Evolutionary conservation across 768 basidiomycete species (phyloP).

Genomic region (Tylopilus intermedius): DNA sequence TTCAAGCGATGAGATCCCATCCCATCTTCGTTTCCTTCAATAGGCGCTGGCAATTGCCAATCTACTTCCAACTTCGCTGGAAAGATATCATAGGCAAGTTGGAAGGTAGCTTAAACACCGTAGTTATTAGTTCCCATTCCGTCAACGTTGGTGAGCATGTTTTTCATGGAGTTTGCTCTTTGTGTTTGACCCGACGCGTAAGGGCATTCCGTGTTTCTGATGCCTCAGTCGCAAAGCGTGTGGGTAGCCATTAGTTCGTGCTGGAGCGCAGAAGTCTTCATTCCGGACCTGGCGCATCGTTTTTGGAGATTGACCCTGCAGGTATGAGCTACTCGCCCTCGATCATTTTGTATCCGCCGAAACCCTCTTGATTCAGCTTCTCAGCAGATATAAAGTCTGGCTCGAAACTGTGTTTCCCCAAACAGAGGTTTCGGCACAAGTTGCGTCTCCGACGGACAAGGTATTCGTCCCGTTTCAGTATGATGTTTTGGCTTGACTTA

Average conservation of each 20-base stretch:
- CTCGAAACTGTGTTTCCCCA: constrained; percentile 52
- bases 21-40: constrained; percentile 69
- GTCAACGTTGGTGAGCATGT: constrained; percentile 37
- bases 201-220: constrained; percentile 42
- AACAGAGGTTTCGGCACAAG: constrained; percentile 37
- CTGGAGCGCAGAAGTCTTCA: constrained; percentile 84
- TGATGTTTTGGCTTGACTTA: not conserved
- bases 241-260: constrained; percentile 73
- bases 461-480: constrained; percentile 23
- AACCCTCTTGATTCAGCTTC: constrained; percentile 45
- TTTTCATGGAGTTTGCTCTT: not conserved
- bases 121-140: constrained; percentile 36
- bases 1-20: constrained; percentile 69
- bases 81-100: constrained; percentile 81
- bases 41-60: constrained; percentile 89
- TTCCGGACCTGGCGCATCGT: constrained; percentile 73
- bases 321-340: constrained; percentile 37
- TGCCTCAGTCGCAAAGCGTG: constrained; percentile 59
- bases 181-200: not conserved
- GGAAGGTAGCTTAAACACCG: constrained; percentile 57
- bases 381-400: constrained; percentile 79
- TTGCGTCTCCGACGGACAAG: constrained; percentile 32
- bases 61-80: constrained; percentile 97
- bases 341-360: not conserved
- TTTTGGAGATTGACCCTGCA: constrained; percentile 94